Conservation (phyloP, 352 stramenopile species). For the Thalassiosira mediterranea region DNA sequence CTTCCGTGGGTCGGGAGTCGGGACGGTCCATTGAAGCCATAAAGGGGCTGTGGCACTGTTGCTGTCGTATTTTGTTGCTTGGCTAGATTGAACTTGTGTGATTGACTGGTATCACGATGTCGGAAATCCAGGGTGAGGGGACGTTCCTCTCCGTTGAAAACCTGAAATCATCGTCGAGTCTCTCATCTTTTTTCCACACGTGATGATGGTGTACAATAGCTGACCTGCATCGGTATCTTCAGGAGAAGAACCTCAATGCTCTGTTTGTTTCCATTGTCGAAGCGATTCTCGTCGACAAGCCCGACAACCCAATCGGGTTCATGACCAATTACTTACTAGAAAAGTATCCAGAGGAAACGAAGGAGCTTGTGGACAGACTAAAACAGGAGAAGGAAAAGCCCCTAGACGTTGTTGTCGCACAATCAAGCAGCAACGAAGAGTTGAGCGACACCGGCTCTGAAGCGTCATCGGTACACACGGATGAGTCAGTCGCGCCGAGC, state of each 20-base stretch:
- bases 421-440: slow-evolving; percentile 9
- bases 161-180: too few species aligned
- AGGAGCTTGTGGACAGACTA: slow-evolving; percentile 47
- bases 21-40: too few species aligned
- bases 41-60: too few species aligned
- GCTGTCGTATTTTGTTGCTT: too few species aligned
- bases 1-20: too few species aligned
- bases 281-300: slow-evolving; percentile 80
- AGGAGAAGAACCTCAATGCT: slow-evolving; percentile 83
- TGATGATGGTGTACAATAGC: too few species aligned
- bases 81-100: too few species aligned
- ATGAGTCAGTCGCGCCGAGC: slow-evolving; percentile 9
- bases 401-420: slow-evolving; percentile 8
- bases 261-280: slow-evolving; percentile 83
- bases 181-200: too few species aligned
- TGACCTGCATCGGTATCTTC: slow-evolving; percentile 82
- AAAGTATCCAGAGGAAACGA: slow-evolving; percentile 79
- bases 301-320: slow-evolving; percentile 79
- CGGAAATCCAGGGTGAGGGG: too few species aligned
- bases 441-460: slow-evolving; percentile 25
- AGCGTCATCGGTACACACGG: slow-evolving; percentile 13
- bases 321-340: slow-evolving; percentile 69
- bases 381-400: slow-evolving; percentile 17
- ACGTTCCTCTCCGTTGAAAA: too few species aligned
- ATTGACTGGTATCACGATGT: too few species aligned